These are phyloP conservation scores for Prunus kanzakura DNA, from an alignment of 306 rosid species.

Conservation along the genomic window DNA sequence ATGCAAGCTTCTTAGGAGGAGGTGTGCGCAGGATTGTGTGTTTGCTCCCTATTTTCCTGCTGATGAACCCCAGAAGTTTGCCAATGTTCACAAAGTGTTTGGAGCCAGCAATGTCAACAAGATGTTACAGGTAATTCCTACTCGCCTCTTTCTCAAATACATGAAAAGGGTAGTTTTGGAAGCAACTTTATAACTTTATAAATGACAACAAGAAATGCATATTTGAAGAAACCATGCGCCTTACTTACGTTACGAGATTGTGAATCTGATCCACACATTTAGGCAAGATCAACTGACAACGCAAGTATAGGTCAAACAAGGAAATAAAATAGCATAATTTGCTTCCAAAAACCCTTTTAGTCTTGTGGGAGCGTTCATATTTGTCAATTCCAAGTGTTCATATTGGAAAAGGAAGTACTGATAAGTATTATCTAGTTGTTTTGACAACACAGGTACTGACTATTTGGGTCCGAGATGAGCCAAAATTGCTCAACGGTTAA, in stretches of 20 bases:
- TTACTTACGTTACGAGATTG: too few relatives aligned
- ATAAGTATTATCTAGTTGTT: neutral
- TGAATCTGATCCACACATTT: neutral
- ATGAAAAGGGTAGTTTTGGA: neutral
- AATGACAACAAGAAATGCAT: neutral
- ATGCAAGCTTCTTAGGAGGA: slow-evolving; percentile 70
- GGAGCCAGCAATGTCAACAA: slow-evolving; percentile 91
- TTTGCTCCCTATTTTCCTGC: slow-evolving; percentile 86
- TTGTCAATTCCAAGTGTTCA: neutral
- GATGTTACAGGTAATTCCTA: slow-evolving; percentile 66
- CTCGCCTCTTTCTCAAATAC: neutral
- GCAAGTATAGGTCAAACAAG: too few relatives aligned
- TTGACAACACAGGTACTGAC: neutral
- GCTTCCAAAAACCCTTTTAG: neutral
- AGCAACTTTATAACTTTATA: neutral
- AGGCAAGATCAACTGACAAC: too few relatives aligned
- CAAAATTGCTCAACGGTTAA: neutral
- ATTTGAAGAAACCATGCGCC: neutral
- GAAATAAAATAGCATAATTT: neutral
- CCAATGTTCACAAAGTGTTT: slow-evolving; percentile 81
- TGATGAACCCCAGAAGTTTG: slow-evolving; percentile 73
- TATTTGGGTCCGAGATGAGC: neutral
- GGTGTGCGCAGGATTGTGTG: slow-evolving; percentile 73
- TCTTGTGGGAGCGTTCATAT: too few relatives aligned
- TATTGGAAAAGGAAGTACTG: neutral